phyloP scores from a whole-genome alignment of 257 asterid species.

The Solanum dulcamara region DNA sequence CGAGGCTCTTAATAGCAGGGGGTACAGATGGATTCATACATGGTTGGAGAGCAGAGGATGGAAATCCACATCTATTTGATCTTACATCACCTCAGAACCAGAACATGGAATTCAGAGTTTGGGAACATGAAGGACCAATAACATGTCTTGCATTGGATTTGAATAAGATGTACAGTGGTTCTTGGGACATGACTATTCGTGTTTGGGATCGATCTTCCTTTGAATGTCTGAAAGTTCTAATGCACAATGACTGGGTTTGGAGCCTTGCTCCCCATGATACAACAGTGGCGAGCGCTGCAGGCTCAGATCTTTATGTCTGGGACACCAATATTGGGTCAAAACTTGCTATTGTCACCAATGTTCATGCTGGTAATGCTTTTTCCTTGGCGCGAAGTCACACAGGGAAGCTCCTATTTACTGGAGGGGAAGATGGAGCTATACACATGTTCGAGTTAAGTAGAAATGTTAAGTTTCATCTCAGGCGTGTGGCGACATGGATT shows the following conservation, averaged over 20 bases:
- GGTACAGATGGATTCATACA: conserved; percentile 93
- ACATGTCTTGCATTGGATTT: conserved; percentile 85
- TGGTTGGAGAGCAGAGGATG: conserved; percentile 86
- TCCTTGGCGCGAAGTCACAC: conserved; percentile 80
- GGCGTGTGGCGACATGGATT: conserved; percentile 65
- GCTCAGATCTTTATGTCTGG: conserved; percentile 69
- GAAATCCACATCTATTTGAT: conserved; percentile 70
- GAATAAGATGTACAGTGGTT: conserved; percentile 73
- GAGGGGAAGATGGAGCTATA: conserved; percentile 91
- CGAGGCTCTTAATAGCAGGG: conserved; percentile 75
- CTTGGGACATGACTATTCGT: conserved; percentile 95
- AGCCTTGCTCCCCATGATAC: conserved; percentile 76
- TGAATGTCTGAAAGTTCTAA: conserved; percentile 54
- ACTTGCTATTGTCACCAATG: conserved; percentile 25
- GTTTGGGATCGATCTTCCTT: conserved; percentile 70
- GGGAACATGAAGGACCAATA: conserved; percentile 91
- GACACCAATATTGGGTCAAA: conserved; percentile 40
- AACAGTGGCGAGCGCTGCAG: conserved; percentile 67
- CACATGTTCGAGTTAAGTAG: conserved; percentile 71
- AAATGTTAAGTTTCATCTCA: conserved; percentile 16
- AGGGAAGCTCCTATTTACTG: conserved; percentile 79
- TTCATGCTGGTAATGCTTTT: conserved; percentile 50
- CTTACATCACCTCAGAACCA: conserved; percentile 46
- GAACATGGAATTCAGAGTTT: conserved; percentile 55
- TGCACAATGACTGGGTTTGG: conserved; percentile 95